phyloP scores from a whole-genome alignment of 228 moss, liverwort and hornwort genomes.

The Sphagnum fallax region DNA sequence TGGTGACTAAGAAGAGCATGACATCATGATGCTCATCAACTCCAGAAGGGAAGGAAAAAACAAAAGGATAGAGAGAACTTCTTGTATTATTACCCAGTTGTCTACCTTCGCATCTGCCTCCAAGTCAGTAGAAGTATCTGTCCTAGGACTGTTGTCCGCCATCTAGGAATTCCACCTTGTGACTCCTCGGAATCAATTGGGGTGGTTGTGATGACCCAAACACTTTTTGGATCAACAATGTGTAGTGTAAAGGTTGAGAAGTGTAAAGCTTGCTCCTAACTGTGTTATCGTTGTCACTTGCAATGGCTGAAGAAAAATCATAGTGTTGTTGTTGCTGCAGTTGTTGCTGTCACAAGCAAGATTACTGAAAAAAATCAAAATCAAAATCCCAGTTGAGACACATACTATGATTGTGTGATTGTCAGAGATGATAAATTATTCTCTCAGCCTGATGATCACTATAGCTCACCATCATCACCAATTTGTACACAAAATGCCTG shows the following conservation, averaged over 20 bases:
- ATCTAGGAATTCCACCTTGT: constrained; percentile 28
- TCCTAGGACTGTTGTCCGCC: constrained; percentile 97
- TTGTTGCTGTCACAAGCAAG: no score
- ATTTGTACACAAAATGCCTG: no score
- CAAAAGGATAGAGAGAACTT: neutral
- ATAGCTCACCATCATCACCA: no score
- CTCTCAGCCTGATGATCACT: no score
- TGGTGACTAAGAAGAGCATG: neutral
- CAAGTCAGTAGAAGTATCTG: constrained; percentile 96
- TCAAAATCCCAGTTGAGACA: no score
- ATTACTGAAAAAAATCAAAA: no score
- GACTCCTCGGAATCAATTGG: neutral
- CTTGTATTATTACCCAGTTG: constrained; percentile 52
- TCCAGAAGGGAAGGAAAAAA: neutral
- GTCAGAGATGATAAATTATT: no score
- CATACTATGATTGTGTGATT: no score
- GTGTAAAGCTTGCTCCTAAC: constrained; percentile 6
- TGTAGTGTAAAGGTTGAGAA: neutral
- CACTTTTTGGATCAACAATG: constrained; percentile 2
- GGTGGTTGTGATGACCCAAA: constrained; percentile 5
- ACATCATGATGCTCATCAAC: neutral
- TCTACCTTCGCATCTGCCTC: constrained; percentile 97
- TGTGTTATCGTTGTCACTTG: constrained; percentile 6
- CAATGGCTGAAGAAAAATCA: neutral
- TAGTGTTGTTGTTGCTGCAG: no score